Conservation (phyloP, 2,329 filamentous ascomycete genomes). For the Cyclaneusma minus region DNA sequence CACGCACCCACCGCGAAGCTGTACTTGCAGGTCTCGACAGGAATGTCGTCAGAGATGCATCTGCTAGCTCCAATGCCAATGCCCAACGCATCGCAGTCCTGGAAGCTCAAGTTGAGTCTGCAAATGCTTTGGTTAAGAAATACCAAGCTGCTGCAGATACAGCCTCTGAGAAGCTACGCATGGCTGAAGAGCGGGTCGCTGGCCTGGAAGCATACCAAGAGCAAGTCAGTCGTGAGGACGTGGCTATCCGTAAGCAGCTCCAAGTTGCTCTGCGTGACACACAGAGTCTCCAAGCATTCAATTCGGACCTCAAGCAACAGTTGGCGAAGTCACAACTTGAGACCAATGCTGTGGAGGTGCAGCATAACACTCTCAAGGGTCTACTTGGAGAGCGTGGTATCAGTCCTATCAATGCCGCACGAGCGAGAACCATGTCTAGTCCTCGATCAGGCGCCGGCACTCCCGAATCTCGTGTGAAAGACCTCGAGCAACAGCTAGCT, state of each 20-base stretch:
- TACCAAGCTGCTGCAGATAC: conserved; percentile 80
- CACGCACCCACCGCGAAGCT: conserved; percentile 67
- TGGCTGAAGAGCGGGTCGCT: conserved; percentile 90
- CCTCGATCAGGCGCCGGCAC: conserved; percentile 61
- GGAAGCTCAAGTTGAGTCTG: conserved; percentile 63
- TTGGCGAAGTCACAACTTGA: conserved; percentile 80
- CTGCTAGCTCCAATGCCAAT: conserved; percentile 30
- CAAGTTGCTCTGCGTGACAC: conserved; percentile 72
- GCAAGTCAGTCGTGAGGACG: conserved; percentile 84
- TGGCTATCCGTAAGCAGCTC: conserved; percentile 78
- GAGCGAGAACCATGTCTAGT: conserved; percentile 57
- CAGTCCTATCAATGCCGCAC: conserved; percentile 55
- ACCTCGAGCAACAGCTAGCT: conserved; percentile 79
- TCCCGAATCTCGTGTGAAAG: conserved; percentile 66
- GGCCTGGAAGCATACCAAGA: conserved; percentile 95
- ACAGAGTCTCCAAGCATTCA: conserved; percentile 65
- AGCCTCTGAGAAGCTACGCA: conserved; percentile 76
- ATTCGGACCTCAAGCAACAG: conserved; percentile 68
- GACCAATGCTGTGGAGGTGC: conserved; percentile 82
- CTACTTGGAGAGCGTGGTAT: conserved; percentile 81
- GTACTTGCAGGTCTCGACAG: conserved; percentile 73
- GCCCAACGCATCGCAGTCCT: conserved; percentile 57
- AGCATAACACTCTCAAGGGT: conserved; percentile 86
- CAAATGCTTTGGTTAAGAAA: conserved; percentile 68
- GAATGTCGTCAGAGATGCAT: conserved; percentile 39